phyloP scores from a whole-genome alignment of 2,329 filamentous ascomycete genomes.

The Parastagonospora nodorum region DNA sequence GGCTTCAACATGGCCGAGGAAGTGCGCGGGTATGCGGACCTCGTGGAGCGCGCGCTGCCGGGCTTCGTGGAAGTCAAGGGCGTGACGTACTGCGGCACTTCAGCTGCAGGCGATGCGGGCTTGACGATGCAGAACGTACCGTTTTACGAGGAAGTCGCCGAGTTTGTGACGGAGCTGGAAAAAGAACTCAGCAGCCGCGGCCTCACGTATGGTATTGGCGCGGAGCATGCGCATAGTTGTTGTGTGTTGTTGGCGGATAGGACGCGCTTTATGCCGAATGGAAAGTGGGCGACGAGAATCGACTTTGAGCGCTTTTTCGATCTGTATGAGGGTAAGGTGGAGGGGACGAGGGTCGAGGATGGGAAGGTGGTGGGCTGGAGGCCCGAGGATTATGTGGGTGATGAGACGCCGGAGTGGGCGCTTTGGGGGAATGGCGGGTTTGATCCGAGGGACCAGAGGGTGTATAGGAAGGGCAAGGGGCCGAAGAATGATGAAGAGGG shows the following conservation, averaged over 20 bases:
- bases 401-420: slow-evolving; percentile 88
- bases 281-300: slow-evolving; percentile 88
- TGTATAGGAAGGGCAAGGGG: slow-evolving; percentile 81
- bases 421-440: slow-evolving; percentile 94
- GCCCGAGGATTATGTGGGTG: slow-evolving; percentile 89
- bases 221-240: slow-evolving; percentile 94
- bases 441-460: slow-evolving; percentile 84
- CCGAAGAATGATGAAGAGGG: slow-evolving; percentile 31
- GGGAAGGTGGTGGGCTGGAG: slow-evolving; percentile 64
- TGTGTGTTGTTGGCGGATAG: slow-evolving; percentile 81
- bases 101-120: slow-evolving; percentile 80
- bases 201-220: slow-evolving; percentile 85
- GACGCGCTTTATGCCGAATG: slow-evolving; percentile 74
- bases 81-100: slow-evolving; percentile 94
- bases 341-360: slow-evolving; percentile 51
- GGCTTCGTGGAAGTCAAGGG: slow-evolving; percentile 97
- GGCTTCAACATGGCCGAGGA: slow-evolving; percentile 98
- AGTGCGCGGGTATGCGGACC: slow-evolving; percentile 83
- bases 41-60: slow-evolving; percentile 83
- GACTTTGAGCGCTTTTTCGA: slow-evolving; percentile 90
- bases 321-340: slow-evolving; percentile 66
- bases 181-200: slow-evolving; percentile 70
- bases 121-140: slow-evolving; percentile 97
- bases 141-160: slow-evolving; percentile 87
- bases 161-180: slow-evolving; percentile 79